These are phyloP conservation scores for Citeromyces nyonsensis DNA, from an alignment of 805 yeast genomes.

Conservation along the genomic window DNA sequence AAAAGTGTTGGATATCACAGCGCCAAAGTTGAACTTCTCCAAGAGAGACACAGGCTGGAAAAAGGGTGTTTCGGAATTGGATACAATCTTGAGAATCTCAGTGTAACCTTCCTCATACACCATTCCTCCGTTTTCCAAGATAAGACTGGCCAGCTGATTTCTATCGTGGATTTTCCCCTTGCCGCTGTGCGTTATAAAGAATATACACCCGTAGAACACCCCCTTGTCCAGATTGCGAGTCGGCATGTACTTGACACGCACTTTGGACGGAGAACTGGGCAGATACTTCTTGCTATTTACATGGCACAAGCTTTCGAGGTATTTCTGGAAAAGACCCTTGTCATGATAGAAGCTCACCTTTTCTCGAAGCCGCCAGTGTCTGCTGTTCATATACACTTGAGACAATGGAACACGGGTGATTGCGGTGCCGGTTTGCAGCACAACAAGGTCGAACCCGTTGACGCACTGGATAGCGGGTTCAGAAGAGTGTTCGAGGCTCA, in stretches of 20 bases:
- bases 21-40: conserved; percentile 33
- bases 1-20: conserved; percentile 42
- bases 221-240: not conserved
- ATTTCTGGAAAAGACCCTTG: not conserved
- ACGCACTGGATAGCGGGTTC: conserved; percentile 27
- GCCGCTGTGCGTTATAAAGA: conserved; percentile 1
- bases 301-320: not conserved
- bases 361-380: not conserved
- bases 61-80: conserved; percentile 6
- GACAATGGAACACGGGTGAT: no score
- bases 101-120: conserved; percentile 19
- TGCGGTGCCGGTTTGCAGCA: conserved; percentile 2
- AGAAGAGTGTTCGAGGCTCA: conserved; percentile 23
- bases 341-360: not conserved
- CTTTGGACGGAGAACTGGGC: no score
- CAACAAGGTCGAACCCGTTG: conserved; percentile 43
- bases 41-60: conserved; percentile 4
- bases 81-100: conserved; percentile 10
- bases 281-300: no score
- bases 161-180: not conserved
- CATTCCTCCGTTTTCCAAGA: conserved; percentile 11
- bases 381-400: no score
- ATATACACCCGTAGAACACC: conserved; percentile 1
- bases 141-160: not conserved
- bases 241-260: no score